These are phyloP conservation scores for Septoria linicola DNA, from an alignment of 2,329 filamentous ascomycete species.

Conservation along the genomic window DNA sequence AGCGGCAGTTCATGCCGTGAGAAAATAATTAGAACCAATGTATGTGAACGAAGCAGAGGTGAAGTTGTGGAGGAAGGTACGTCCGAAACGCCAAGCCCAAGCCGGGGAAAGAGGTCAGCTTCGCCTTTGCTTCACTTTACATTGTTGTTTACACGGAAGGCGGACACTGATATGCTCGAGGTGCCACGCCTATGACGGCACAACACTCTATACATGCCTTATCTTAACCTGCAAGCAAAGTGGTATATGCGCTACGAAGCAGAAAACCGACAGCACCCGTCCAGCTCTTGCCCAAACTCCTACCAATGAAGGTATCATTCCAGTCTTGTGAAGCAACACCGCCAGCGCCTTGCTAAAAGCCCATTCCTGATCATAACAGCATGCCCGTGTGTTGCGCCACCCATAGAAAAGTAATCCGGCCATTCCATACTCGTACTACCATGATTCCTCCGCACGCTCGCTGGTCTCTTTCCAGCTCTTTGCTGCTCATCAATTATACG, in stretches of 20 bases:
- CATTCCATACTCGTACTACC: neutral
- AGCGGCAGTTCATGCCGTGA: too few relatives aligned
- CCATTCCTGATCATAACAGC: conserved; percentile 4
- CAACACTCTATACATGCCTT: neutral
- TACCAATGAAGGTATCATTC: neutral
- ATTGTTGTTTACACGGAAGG: too few relatives aligned
- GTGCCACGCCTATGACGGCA: too few relatives aligned
- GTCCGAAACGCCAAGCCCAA: too few relatives aligned
- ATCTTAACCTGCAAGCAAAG: conserved; percentile 5
- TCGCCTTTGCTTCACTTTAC: too few relatives aligned
- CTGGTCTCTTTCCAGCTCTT: neutral
- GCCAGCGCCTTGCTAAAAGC: conserved; percentile 23
- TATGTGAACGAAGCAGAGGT: too few relatives aligned
- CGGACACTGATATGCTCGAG: too few relatives aligned
- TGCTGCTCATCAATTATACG: conserved; percentile 11
- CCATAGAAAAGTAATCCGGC: neutral
- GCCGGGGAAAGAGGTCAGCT: too few relatives aligned
- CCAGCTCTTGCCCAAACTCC: neutral
- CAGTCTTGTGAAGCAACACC: conserved; percentile 48
- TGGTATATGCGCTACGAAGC: conserved; percentile 16
- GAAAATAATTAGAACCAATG: too few relatives aligned
- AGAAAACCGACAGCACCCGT: neutral
- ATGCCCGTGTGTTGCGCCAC: neutral
- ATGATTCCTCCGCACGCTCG: neutral
- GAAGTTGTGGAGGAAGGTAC: too few relatives aligned